Base-by-base conservation (phyloP, 306 rosid genomes). In the Corylus avellana region DNA sequence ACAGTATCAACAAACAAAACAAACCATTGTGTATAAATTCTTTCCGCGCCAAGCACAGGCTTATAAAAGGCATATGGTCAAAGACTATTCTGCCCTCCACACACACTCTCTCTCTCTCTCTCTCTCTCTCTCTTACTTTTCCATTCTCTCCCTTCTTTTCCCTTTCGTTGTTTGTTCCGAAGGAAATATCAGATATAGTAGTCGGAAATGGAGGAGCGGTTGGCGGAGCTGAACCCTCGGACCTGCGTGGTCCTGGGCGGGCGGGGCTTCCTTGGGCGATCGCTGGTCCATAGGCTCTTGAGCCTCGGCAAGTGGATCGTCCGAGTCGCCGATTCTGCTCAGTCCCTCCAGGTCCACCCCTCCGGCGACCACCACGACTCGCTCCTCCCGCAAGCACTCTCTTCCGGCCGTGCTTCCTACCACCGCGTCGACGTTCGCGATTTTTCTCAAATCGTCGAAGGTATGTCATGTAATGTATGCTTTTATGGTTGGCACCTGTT, bases 181-280 rank as follows among this genome's bases (percentile, higher is more conserved):
- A 18, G 14, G 51, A 59, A 72, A 25, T 67, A 49, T 49, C 48
- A 16, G 20, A 18, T 20, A 58, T 49, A 8, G 50, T 42, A 8
- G 50, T 68, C 3, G 27, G 27, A 68, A 68, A 68, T 81, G 74
- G 93, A 92, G 81, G 92, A 88, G 87, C 90, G 88, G 55, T 83
- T 85, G 42, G 20, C 82, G 48, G 94, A 86, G 74, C 78, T 83
- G 72, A 90, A 75, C 86, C 87, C 85, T 73, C 79, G 86, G 73
- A 94, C 89, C 51, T 94, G 98, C 86, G 97, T 89, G 6, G 94
- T 94, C 50, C 75, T 94, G 27, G 96, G 98, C 20, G 97, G 97
- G 29, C 84, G 90, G 77, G 90, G 96, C 47, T 89, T 92, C 87
- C 73, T 94, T 20, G 97, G 98, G 46, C 85, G 87, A 87, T 85